Base-by-base conservation (phyloP, 257 asterid species). In the Striga asiatica region DNA sequence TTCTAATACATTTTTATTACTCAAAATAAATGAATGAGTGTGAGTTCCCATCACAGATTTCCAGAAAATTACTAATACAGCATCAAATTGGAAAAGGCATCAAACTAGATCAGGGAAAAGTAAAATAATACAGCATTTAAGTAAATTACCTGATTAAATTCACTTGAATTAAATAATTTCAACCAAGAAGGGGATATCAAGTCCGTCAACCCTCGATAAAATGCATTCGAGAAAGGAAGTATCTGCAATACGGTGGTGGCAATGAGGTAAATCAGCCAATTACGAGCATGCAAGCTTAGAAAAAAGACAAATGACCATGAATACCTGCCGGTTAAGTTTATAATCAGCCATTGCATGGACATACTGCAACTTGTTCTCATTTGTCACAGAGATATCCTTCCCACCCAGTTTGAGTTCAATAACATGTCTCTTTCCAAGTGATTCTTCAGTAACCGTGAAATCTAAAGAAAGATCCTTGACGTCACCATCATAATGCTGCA, bases 241-340 rank as follows among this genome's bases (percentile, higher is more conserved):
- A 87, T 80, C 98, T 91, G 95, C 74, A 69, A 60, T 69, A 39
- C 56, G 71, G 64, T 37, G 57, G 45, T 34, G 41, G 46, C 29
- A 64, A 70, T 29, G 45, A 48, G 37, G 66, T 76, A 51, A n/a
- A 76, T 42, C 14, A 73, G 56, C 66, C 16, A 56, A n/a, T 61
- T 49, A 69, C 65, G 60, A 74, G 58, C 43, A 64, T 38, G 56
- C 50, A 27, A 53, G 46, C 31, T 38, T 54, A 48, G 52, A 53
- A 43, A 52, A 43, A 50, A 43, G 64, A 56, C 34, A 51, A 61
- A 70, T 58, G 58, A 57, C 13, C 34, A 11, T 23, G 50, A 51
- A n/a, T 63, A 91, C 98, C 95, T 87, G 96, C 47, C 95, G 71
- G 81, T 91, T 91, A 67, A 91, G 92, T 71, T 91, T 91, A 79